Conservation (phyloP, 441 rosid species). For the Arabidopsis lyrata region DNA sequence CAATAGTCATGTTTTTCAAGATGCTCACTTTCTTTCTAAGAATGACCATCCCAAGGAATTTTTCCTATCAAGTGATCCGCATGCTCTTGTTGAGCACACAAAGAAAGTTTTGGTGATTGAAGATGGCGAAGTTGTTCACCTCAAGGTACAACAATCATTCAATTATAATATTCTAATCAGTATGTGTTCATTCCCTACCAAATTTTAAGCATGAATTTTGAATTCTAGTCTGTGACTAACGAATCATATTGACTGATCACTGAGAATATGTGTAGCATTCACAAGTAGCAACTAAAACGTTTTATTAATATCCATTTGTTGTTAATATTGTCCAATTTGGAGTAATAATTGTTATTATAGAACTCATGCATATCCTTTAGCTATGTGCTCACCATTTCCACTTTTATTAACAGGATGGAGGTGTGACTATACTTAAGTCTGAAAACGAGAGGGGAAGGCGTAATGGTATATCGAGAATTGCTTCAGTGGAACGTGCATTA, state of each 20-base stretch:
- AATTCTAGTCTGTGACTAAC: background rate
- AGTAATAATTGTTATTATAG: no score
- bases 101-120: constrained; percentile 90
- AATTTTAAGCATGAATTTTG: no score
- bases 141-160: constrained; percentile 64
- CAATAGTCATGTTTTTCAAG: constrained; percentile 64
- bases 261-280: constrained; percentile 2
- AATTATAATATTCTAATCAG: background rate
- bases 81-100: constrained; percentile 94
- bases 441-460: constrained; percentile 68
- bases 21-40: constrained; percentile 65
- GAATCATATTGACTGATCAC: constrained; percentile 13
- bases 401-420: constrained; percentile 71
- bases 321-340: no score
- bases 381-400: constrained; percentile 19
- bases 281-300: constrained; percentile 10
- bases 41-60: constrained; percentile 82
- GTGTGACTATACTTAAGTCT: constrained; percentile 78
- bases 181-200: constrained; percentile 6
- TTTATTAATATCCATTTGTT: no score
- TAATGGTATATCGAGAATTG: constrained; percentile 65
- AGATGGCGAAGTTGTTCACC: constrained; percentile 94
- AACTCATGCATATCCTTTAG: no score
- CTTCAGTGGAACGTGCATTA: constrained; percentile 91
- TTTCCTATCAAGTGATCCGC: constrained; percentile 91